phyloP scores from a whole-genome alignment of 805 yeast genomes.

The Ogataea methylovora region DNA sequence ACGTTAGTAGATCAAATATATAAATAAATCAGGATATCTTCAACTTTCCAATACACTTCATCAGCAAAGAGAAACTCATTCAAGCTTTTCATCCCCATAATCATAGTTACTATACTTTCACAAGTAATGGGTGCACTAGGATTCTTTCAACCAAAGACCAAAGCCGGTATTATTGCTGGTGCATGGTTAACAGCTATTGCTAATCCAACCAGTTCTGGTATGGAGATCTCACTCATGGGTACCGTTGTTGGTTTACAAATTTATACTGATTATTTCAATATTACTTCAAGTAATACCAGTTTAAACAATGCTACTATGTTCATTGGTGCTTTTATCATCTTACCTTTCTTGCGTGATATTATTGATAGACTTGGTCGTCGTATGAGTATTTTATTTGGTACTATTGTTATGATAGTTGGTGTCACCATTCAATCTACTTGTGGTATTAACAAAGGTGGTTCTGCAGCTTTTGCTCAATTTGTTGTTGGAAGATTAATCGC shows the following conservation, averaged over 20 bases:
- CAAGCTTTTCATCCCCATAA: too few relatives aligned
- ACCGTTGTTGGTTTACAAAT: conserved; percentile 8
- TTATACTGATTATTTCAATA: conserved; percentile 8
- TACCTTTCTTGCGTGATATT: conserved; percentile 1
- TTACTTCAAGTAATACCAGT: conserved; percentile 5
- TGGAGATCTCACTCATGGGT: conserved; percentile 12
- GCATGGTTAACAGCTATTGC: conserved; percentile 5
- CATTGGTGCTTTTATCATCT: conserved; percentile 8
- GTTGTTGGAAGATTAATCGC: conserved; percentile 34
- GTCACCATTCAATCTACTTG: conserved; percentile 38
- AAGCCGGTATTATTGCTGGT: conserved; percentile 1
- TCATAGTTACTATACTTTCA: too few relatives aligned
- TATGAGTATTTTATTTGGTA: conserved; percentile 43
- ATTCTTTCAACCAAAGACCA: conserved; percentile 3
- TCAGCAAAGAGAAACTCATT: too few relatives aligned
- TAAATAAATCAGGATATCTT: too few relatives aligned
- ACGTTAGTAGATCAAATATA: too few relatives aligned
- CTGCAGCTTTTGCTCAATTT: conserved; percentile 27
- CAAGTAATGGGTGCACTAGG: too few relatives aligned
- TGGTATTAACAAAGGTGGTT: conserved; percentile 8
- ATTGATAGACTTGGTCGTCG: conserved; percentile 43
- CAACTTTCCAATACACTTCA: too few relatives aligned
- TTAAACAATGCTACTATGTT: conserved; percentile 11
- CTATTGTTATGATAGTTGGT: conserved; percentile 45
- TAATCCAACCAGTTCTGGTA: conserved; percentile 7